phyloP scores from a whole-genome alignment of 164 flowering plant species.

The Paratinospora sagittata region DNA sequence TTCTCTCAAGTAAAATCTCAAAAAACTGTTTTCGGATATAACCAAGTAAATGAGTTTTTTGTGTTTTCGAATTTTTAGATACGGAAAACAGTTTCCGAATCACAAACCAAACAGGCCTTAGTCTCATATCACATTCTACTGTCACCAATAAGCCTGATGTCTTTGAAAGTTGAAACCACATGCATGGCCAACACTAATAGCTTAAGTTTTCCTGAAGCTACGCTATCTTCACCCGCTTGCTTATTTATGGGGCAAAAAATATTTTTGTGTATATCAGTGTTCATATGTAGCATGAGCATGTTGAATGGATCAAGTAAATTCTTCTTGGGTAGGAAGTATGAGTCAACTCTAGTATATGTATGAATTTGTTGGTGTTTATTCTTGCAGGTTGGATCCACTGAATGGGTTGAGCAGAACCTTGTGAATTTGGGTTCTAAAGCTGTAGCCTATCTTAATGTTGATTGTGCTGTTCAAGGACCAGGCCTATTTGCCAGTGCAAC shows the following conservation, averaged over 20 bases:
- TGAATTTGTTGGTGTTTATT: not conserved
- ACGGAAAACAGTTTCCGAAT: too few relatives aligned
- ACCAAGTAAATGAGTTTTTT: too few relatives aligned
- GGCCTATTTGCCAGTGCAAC: conserved; percentile 80
- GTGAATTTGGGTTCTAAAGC: conserved; percentile 62
- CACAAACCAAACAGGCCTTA: too few relatives aligned
- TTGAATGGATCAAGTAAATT: not conserved
- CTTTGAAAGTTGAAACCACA: not conserved
- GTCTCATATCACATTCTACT: not conserved
- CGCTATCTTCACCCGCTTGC: not conserved
- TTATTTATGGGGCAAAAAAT: too few relatives aligned
- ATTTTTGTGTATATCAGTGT: not conserved
- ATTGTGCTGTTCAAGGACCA: conserved; percentile 99
- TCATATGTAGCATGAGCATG: not conserved
- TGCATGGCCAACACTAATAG: not conserved
- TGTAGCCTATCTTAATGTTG: conserved; percentile 90
- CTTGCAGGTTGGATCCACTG: conserved; percentile 89
- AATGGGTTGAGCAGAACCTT: conserved; percentile 95
- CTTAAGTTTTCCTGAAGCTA: not conserved
- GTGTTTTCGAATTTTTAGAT: too few relatives aligned
- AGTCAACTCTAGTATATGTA: not conserved
- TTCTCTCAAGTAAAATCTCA: too few relatives aligned
- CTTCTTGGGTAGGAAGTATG: not conserved
- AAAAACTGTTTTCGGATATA: too few relatives aligned
- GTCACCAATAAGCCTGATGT: not conserved